Base-by-base conservation (phyloP, 352 stramenopile genomes). In the Globisporangium spinosum region DNA sequence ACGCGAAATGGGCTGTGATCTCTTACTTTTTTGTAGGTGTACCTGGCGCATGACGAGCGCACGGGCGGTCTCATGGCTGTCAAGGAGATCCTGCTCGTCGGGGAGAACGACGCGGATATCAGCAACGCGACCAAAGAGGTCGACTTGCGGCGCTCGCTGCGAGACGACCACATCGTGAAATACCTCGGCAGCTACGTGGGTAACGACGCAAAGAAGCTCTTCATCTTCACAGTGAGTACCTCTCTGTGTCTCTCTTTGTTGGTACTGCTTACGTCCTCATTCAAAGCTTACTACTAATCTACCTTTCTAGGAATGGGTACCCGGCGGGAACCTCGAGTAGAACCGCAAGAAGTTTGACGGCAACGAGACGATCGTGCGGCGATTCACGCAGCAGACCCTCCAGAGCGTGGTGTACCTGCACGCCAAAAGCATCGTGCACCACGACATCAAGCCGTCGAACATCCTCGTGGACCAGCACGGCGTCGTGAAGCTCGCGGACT, bases 381-480 rank as follows among this genome's bases (percentile, higher is more conserved):
- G 82, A n/a, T 97, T 95, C 70, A 84, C 82, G 4, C 56, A 76
- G 23, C 91, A 98, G 57, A 89, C 98, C 27, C 76, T 97, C 12
- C 71, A 73, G 8, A 87, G 84, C 32, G 80, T 99, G 12, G 93
- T 88, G 10, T 98, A 98, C 76, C 71, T 94, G 12, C 89, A 95
- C 70, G 78, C 76, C 8, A 79, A 84, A 60, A 85, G 78, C 29
- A 87, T 96, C 40, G 78, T 94, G 20, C 89, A 96, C 70, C 75
- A 91, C 20, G 89, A 96, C 64, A 85, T 96, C 55, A 96, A 96
- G 80, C 84, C 86, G 6, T 87, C 85, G 29, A 99, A 99, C 65
- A 92, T 99, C 61, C 79, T 99, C 29, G 91, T 99, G 9, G 96
- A 97, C 67, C 92, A 98, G 68, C 83, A 93, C 61, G 96, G 96